Conservation (phyloP, 2,329 filamentous ascomycete species). For the Pyrenophora seminiperda region DNA sequence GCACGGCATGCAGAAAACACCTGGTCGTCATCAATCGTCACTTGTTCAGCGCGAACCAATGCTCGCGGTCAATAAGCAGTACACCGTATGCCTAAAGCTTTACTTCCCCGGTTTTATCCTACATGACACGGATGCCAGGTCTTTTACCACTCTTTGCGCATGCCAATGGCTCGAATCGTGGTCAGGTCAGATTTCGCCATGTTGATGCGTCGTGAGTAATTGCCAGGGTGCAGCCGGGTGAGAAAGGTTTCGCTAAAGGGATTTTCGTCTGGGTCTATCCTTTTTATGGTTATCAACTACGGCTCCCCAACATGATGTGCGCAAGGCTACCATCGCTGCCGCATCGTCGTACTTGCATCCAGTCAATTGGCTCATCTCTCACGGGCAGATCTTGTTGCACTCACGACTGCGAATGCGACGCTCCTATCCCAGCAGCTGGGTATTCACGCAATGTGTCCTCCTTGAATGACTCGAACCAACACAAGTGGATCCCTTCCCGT, state of each 20-base stretch:
- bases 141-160: not conserved
- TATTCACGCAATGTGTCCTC: too few species aligned
- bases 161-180: not conserved
- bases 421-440: too few species aligned
- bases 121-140: not conserved
- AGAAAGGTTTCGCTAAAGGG: conserved; percentile 14
- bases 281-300: conserved; percentile 5
- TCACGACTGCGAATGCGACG: too few species aligned
- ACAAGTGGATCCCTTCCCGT: too few species aligned
- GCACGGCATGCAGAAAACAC: not conserved
- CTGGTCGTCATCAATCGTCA: not conserved
- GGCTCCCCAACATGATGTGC: conserved; percentile 13
- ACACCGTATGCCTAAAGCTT: not conserved
- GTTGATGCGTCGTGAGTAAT: conserved; percentile 8
- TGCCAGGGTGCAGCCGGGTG: conserved; percentile 6
- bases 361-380: not conserved
- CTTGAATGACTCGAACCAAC: too few species aligned
- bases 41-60: not conserved
- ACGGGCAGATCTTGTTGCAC: not conserved
- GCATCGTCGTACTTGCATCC: conserved; percentile 1
- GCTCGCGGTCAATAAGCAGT: not conserved
- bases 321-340: conserved; percentile 4
- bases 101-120: not conserved
- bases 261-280: conserved; percentile 3
- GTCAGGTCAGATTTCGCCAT: not conserved